Evolutionary conservation across 2,329 filamentous ascomycete species (phyloP), one percentile per base, ranked within the genome.

Genomic region (Verticillium nubilum): DNA sequence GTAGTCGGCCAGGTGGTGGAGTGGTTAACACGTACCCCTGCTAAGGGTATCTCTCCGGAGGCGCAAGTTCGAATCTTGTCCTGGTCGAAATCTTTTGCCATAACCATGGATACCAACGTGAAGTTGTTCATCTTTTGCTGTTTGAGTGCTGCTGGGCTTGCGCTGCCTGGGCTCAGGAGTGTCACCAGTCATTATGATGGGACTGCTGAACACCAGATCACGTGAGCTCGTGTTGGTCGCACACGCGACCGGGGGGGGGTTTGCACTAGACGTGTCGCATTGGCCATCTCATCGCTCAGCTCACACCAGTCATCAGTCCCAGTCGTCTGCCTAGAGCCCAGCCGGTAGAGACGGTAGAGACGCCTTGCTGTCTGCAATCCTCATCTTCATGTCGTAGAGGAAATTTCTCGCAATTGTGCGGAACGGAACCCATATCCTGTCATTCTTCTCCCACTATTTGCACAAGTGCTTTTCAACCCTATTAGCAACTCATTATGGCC

Each of bases 401-500:
- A 53, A 6, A 28, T n/a, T 29, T 12, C n/a, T 23, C 19, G 15
- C 15, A 17, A n/a, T 37, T 19, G 17, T 17, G 33, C 33, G 42
- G n/a, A 10, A 2, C 13, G 29, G 42, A 27, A 19, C 31, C 56
- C 19, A 31, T 26, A 50, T 7, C 19, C 42, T 58, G 26, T 55
- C n/a, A 3, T 53, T 26, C 33, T 19, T 52, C 42, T 29, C 7
- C 10, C 25, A 61, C 52, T 54, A 15, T 35, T 35, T 59, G 23
- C 12, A 23, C n/a, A 42, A n/a, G n/a, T n/a, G 52, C 35, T 47
- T 52, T 37, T 15, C 15, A 4, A 37, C 25, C 26, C 59, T 57
- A 58, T 58, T 12, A 59, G 19, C 19, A n/a, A 23, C 19, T 47
- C 66, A 80, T 61, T 59, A 98, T 98, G 94, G 89, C 92, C 12